A percentile compares a stretch with the other conserved stretches of the same genome.
Evolutionary conservation across 2,329 filamentous ascomycete genomes (phyloP).

Genomic region (Mycosphaerella arachidis): DNA sequence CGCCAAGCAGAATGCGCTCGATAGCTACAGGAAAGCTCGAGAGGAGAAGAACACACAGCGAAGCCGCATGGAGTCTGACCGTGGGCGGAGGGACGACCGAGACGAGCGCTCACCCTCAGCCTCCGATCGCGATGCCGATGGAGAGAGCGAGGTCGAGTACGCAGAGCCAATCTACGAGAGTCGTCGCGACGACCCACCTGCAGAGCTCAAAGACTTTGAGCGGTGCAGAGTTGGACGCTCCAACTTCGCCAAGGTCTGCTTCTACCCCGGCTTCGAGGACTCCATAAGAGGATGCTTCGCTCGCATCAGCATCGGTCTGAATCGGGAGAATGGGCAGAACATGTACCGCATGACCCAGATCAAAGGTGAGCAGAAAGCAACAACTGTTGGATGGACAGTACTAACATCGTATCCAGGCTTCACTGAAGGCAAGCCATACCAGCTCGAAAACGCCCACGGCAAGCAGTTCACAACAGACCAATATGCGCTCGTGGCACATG

Average conservation of each 20-base stretch:
- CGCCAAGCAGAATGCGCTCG: constrained; percentile 65
- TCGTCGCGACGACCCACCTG: constrained; percentile 56
- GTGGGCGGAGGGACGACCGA: constrained; percentile 45
- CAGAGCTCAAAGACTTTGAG: constrained; percentile 76
- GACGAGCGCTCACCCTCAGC: constrained; percentile 44
- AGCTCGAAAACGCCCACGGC: constrained; percentile 68
- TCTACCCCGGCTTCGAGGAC: constrained; percentile 83
- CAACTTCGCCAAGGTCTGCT: constrained; percentile 86
- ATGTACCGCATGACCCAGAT: constrained; percentile 86
- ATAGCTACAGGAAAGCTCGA: constrained; percentile 59
- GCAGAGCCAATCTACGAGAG: constrained; percentile 47
- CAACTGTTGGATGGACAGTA: not conserved
- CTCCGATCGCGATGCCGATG: constrained; percentile 57
- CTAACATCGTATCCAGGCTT: constrained; percentile 55
- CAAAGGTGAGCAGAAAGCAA: constrained; percentile 57
- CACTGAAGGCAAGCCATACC: constrained; percentile 73
- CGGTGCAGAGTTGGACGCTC: constrained; percentile 76
- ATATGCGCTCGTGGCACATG: constrained; percentile 76
- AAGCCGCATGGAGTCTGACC: constrained; percentile 17
- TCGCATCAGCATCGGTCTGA: constrained; percentile 75
- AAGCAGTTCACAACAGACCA: constrained; percentile 78
- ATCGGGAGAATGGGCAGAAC: constrained; percentile 63
- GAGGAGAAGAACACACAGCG: constrained; percentile 58
- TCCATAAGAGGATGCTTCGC: constrained; percentile 79
- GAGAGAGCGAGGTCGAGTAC: constrained; percentile 77